Conservation (phyloP, 1,284 basidiomycete genomes). For the Mrakiaceae sp. region DNA sequence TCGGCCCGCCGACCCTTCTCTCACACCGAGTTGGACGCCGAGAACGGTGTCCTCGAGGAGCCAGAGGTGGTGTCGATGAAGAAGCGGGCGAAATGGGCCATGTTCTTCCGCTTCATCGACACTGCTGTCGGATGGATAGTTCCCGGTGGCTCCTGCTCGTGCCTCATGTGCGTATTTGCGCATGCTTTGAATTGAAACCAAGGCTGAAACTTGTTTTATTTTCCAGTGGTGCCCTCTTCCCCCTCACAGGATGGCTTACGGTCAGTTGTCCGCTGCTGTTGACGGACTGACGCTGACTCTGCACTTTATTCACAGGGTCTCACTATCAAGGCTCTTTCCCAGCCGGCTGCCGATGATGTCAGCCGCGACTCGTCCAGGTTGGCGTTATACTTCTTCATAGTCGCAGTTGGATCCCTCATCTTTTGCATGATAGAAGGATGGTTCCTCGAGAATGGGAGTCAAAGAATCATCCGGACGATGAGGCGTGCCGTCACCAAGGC, state of each 20-base stretch:
- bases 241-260: neutral
- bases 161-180: neutral
- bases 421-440: conserved; percentile 23
- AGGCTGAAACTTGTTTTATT: too few relatives aligned
- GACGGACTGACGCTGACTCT: too few relatives aligned
- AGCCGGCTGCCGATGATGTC: conserved; percentile 19
- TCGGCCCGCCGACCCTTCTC: too few relatives aligned
- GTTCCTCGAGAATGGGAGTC: conserved; percentile 25
- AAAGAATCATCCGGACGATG: conserved; percentile 23
- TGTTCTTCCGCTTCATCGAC: too few relatives aligned
- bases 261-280: neutral
- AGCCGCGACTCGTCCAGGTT: conserved; percentile 22
- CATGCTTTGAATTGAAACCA: too few relatives aligned
- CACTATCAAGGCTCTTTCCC: too few relatives aligned
- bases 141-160: neutral
- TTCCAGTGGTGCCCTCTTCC: neutral
- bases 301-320: too few relatives aligned
- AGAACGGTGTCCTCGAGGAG: too few relatives aligned
- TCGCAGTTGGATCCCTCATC: conserved; percentile 13
- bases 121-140: neutral
- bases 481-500: conserved; percentile 15
- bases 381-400: conserved; percentile 3
- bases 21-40: too few relatives aligned
- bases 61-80: too few relatives aligned
- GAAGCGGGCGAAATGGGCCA: too few relatives aligned